phyloP scores from a whole-genome alignment of 1,284 basidiomycete genomes.

The Ustilago cynodontis region DNA sequence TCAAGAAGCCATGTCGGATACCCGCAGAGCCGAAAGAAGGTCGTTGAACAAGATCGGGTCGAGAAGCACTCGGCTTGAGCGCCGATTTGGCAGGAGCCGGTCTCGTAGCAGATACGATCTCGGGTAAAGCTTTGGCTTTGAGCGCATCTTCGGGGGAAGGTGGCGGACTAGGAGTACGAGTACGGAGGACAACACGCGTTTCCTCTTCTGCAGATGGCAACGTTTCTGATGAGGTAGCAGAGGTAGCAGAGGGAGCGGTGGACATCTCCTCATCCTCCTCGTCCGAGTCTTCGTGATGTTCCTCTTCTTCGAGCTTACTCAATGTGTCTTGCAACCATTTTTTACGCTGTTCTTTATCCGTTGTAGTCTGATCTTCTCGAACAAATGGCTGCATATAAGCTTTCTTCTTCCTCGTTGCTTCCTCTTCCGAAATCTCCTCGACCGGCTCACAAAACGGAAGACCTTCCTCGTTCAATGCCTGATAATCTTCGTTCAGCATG shows the following conservation, averaged over 20 bases:
- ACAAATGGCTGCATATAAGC: constrained; percentile 54
- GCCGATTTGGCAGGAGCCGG: constrained; percentile 51
- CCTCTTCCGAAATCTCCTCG: constrained; percentile 50
- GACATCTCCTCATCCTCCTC: constrained; percentile 9
- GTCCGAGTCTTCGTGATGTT: constrained; percentile 29
- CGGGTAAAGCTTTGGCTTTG: constrained; percentile 24
- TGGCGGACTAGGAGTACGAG: constrained; percentile 41
- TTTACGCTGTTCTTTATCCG: constrained; percentile 41
- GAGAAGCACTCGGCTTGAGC: constrained; percentile 30
- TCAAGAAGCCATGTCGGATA: constrained; percentile 56
- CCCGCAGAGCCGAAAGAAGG: constrained; percentile 46
- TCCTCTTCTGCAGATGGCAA: constrained; percentile 25
- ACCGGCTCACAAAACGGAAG: constrained; percentile 67
- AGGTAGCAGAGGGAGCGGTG: background rate
- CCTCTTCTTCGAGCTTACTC: constrained; percentile 58
- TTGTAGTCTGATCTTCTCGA: constrained; percentile 8
- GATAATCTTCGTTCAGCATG: constrained; percentile 45
- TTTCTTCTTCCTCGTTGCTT: constrained; percentile 23
- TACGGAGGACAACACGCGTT: constrained; percentile 43
- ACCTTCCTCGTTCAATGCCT: constrained; percentile 68
- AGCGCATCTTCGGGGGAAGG: constrained; percentile 31
- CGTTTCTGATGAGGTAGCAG: background rate
- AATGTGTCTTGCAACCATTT: constrained; percentile 62
- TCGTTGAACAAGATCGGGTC: constrained; percentile 31
- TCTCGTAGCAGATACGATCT: constrained; percentile 45